Evolutionary conservation across 208 protist species (phyloP).

Genomic region (Naegleria gruberi): DNA sequence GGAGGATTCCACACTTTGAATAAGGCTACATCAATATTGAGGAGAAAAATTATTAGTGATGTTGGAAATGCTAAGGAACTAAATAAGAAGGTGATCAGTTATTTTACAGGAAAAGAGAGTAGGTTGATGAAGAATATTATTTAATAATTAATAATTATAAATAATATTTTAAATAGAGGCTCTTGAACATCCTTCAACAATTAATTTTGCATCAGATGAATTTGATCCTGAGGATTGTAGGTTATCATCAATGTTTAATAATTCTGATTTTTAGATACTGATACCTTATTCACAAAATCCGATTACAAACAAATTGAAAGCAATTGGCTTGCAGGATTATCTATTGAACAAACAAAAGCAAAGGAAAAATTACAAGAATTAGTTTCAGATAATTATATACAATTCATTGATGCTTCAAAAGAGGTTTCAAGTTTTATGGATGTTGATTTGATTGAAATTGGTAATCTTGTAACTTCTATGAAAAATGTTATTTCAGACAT

Average conservation of each 20-base stretch:
- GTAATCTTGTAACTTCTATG: not conserved
- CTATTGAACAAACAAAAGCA: not conserved
- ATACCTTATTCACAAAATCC: not conserved
- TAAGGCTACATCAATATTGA: not conserved
- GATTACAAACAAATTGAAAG: not conserved
- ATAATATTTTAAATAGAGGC: not conserved
- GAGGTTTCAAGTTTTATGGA: not conserved
- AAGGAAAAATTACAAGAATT: not conserved
- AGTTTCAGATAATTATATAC: not conserved
- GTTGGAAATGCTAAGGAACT: not conserved
- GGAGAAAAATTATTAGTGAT: not conserved
- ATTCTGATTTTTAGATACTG: not conserved
- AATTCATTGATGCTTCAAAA: conserved; percentile 3
- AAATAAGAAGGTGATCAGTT: not conserved
- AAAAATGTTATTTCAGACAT: not conserved
- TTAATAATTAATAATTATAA: not conserved
- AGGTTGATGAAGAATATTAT: not conserved
- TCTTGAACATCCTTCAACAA: not conserved
- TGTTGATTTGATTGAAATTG: not conserved
- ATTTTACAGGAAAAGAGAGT: not conserved
- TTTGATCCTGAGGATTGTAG: not conserved
- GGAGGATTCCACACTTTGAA: not conserved
- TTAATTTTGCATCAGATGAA: not conserved
- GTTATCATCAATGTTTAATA: not conserved
- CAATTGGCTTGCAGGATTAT: not conserved